Conservation (phyloP, 2,329 filamentous ascomycete species). For the Paecilomyces formosus region DNA sequence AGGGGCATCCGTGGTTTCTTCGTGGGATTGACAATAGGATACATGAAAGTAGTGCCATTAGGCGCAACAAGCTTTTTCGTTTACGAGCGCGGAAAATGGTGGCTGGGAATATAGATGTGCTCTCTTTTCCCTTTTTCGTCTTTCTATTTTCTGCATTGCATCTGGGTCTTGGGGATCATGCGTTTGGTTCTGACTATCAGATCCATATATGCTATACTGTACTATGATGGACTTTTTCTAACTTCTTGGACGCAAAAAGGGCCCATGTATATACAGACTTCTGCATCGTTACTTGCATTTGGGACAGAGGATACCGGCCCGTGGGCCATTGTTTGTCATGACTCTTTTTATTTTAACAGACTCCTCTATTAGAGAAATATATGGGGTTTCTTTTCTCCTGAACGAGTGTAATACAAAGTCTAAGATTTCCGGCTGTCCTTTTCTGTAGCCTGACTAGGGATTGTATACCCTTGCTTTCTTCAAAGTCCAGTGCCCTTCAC, state of each 20-base stretch:
- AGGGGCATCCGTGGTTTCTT: slow-evolving; percentile 77
- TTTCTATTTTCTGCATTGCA: background rate
- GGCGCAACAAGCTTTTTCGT: slow-evolving; percentile 64
- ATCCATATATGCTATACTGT: background rate
- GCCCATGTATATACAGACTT: background rate
- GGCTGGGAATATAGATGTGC: slow-evolving; percentile 54
- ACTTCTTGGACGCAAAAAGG: background rate
- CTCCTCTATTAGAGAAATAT: background rate
- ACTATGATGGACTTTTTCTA: background rate
- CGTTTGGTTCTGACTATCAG: background rate
- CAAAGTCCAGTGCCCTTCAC: too few species aligned
- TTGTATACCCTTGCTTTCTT: too few species aligned
- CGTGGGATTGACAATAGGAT: slow-evolving; percentile 87
- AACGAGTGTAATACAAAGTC: too few species aligned
- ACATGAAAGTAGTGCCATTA: slow-evolving; percentile 90
- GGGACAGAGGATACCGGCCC: background rate
- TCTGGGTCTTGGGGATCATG: background rate
- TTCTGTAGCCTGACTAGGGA: too few species aligned
- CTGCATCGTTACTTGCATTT: background rate
- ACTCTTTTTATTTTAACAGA: background rate
- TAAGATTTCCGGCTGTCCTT: too few species aligned
- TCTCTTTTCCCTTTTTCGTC: background rate
- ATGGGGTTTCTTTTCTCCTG: background rate
- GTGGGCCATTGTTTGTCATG: background rate
- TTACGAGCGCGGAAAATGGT: slow-evolving; percentile 58